Base-by-base conservation (phyloP, 495 filamentous ascomycete genomes). In the Daldinia vernicosa region DNA sequence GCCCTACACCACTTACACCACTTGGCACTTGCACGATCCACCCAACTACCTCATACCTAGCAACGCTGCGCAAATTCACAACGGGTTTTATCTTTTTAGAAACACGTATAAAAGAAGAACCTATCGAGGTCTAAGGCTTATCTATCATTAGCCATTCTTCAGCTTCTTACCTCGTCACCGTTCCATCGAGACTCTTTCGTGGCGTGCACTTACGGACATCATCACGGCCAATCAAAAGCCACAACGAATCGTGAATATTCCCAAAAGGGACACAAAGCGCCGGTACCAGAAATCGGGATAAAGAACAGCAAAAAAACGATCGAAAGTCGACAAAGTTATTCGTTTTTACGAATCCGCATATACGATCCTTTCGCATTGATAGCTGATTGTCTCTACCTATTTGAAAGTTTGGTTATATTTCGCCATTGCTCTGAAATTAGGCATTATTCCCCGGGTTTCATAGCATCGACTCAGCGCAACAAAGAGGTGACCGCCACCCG, bases 351-450 rank as follows among this genome's bases (percentile, higher is more conserved):
- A 27, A 43, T 55, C 24, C n/a, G n/a, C 27, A 35, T 27, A 56
- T 55, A 33, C 28, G 61, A 56, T 22, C 37, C 61, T 35, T 27
- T 37, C 37, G 32, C 51, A 47, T 40, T 11, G 19, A 7, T 24
- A n/a, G n/a, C n/a, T n/a, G n/a, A n/a, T n/a, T n/a, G n/a, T n/a
- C n/a, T n/a, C n/a, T n/a, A n/a, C n/a, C n/a, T n/a, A n/a, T n/a
- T n/a, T n/a, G n/a, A 50, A 56, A 47, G 17, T 24, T 17, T 47
- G 45, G 45, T 50, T n/a, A 2, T 53, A 72, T 69, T 62, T 66
- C 65, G 40, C 60, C 65, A 72, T 69, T 39, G 70, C 56, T 65
- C 57, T 69, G 40, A 47, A 61, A 68, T 65, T 62, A 72, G 65
- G 65, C 56, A 66, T 62, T 62, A 39, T 63, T 63, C 70, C 66